Percentiles rank a stretch among this genome's conserved stretches.
Conservation (phyloP, 2,329 filamentous ascomycete species). For the Fusarium sororula region DNA sequence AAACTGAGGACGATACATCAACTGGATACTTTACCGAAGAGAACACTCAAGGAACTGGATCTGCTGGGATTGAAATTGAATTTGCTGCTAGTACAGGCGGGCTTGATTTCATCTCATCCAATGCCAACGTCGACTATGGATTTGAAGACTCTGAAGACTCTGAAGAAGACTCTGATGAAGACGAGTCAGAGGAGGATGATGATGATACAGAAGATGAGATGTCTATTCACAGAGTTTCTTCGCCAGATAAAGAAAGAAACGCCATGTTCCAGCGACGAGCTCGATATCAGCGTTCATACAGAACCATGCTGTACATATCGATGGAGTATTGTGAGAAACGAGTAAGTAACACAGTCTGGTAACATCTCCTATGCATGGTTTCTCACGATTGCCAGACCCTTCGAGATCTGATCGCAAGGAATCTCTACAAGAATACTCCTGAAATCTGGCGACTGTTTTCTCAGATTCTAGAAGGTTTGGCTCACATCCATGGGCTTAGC, state of each 20-base stretch:
- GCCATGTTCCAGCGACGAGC: conserved; percentile 44
- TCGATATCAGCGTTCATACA: conserved; percentile 62
- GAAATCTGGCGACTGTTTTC: conserved; percentile 92
- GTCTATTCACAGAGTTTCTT: conserved; percentile 39
- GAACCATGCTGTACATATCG: conserved; percentile 90
- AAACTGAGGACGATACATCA: conserved; percentile 66
- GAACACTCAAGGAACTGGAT: conserved; percentile 50
- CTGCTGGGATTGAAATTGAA: conserved; percentile 58
- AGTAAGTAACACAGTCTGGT: conserved; percentile 54
- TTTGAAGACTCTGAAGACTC: conserved; percentile 57
- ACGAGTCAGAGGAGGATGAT: conserved; percentile 59
- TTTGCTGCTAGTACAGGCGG: conserved; percentile 80
- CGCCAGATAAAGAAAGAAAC: conserved; percentile 46
- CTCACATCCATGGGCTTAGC: conserved; percentile 87
- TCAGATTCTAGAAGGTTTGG: conserved; percentile 88
- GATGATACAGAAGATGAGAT: conserved; percentile 51
- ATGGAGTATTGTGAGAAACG: conserved; percentile 99
- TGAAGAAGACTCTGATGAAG: conserved; percentile 57
- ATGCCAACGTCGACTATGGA: conserved; percentile 81
- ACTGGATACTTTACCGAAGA: conserved; percentile 57
- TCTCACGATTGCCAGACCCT: conserved; percentile 66
- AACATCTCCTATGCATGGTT: not conserved
- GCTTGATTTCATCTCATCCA: conserved; percentile 93
- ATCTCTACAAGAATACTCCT: conserved; percentile 75
- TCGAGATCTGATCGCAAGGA: conserved; percentile 83